A percentile compares a stretch with the other conserved stretches of the same genome.
Conservation (phyloP, 495 filamentous ascomycete species). For the Neurospora discreta region DNA sequence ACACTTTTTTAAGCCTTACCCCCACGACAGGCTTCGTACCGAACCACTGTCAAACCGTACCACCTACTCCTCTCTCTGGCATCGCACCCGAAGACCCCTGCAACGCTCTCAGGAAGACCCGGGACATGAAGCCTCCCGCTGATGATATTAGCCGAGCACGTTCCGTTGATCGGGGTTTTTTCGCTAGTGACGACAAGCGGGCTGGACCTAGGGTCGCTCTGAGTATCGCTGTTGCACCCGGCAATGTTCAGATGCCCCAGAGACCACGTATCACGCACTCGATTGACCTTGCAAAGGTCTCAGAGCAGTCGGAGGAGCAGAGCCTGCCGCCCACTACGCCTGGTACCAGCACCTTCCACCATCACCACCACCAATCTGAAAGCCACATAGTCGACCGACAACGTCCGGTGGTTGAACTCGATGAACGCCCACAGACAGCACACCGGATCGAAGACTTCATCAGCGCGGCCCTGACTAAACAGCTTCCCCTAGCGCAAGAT, state of each 20-base stretch:
- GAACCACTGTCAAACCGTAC: slow-evolving; percentile 30
- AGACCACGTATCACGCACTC: slow-evolving; percentile 26
- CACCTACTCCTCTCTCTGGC: slow-evolving; percentile 38
- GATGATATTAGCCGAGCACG: slow-evolving; percentile 37
- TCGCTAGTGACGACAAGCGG: slow-evolving; percentile 47
- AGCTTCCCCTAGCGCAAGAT: slow-evolving; percentile 12
- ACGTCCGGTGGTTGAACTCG: slow-evolving; percentile 16
- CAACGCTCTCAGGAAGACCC: slow-evolving; percentile 29
- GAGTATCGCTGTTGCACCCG: slow-evolving; percentile 51
- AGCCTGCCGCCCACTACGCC: slow-evolving; percentile 25
- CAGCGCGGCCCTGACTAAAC: neutral
- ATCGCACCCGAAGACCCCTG: slow-evolving; percentile 26
- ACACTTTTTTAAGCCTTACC: slow-evolving; percentile 33
- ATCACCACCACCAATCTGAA: slow-evolving; percentile 31
- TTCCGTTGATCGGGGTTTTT: slow-evolving; percentile 45
- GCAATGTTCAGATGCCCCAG: slow-evolving; percentile 43
- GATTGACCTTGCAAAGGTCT: slow-evolving; percentile 13
- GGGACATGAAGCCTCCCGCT: slow-evolving; percentile 34
- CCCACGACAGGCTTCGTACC: slow-evolving; percentile 11
- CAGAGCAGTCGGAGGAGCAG: slow-evolving; percentile 2
- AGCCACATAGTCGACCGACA: slow-evolving; percentile 35
- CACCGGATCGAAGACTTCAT: slow-evolving; percentile 24
- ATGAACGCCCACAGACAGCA: slow-evolving; percentile 29
- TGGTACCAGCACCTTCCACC: slow-evolving; percentile 29
- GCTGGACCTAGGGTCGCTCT: slow-evolving; percentile 53